Evolutionary conservation across 2,329 filamentous ascomycete species (phyloP).

Genomic region (Mycosphaerella arachidis): DNA sequence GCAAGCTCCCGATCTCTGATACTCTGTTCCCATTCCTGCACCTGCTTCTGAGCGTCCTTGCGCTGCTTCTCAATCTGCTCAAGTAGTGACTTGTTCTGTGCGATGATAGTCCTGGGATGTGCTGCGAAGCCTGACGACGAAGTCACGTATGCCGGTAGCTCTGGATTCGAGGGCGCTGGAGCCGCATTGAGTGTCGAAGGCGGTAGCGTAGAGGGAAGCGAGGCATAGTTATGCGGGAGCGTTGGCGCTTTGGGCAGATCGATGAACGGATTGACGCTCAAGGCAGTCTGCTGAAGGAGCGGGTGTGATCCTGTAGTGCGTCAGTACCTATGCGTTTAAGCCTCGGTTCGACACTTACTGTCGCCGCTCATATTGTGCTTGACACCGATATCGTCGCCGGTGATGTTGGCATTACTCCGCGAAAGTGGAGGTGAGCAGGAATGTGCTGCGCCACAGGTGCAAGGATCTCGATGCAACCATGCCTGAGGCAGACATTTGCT

Average conservation of each 20-base stretch:
- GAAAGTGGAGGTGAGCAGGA: constrained; percentile 5
- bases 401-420: constrained; percentile 1
- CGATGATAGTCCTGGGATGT: constrained; percentile 79
- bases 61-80: constrained; percentile 68
- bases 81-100: constrained; percentile 73
- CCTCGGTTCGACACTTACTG: constrained; percentile 20
- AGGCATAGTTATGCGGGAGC: constrained; percentile 91
- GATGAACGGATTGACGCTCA: constrained; percentile 92
- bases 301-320: constrained; percentile 60
- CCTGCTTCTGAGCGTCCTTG: constrained; percentile 61
- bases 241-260: constrained; percentile 84
- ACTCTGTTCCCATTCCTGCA: constrained; percentile 65
- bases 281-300: constrained; percentile 82
- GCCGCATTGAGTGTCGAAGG: constrained; percentile 57
- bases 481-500: neutral
- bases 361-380: constrained; percentile 30
- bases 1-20: constrained; percentile 64
- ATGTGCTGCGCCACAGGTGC: constrained; percentile 13
- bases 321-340: constrained; percentile 1
- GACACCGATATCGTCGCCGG: neutral
- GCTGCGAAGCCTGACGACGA: constrained; percentile 73
- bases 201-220: constrained; percentile 80
- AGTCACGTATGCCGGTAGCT: constrained; percentile 64
- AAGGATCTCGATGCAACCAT: neutral
- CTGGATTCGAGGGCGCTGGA: constrained; percentile 34